Conservation (phyloP, 2,329 filamentous ascomycete genomes). For the Chalaropsis thielavioides region DNA sequence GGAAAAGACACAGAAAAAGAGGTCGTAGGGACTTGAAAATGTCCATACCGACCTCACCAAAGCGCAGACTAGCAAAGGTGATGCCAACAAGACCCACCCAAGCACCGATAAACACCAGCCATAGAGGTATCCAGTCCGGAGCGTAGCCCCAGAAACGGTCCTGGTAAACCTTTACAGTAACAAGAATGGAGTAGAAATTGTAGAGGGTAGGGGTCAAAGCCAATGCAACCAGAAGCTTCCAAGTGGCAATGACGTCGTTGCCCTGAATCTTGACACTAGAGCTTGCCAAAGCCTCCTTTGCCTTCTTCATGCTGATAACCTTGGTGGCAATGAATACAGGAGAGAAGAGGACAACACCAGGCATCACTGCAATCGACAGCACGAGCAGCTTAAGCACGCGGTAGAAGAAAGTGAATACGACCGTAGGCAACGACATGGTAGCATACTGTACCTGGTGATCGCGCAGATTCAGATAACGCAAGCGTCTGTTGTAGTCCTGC, state of each 20-base stretch:
- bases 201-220: conserved; percentile 72
- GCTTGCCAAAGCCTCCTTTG: conserved; percentile 66
- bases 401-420: conserved; percentile 65
- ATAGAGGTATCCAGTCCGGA: conserved; percentile 66
- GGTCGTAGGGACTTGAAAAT: conserved; percentile 90
- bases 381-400: conserved; percentile 63
- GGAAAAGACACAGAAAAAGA: conserved; percentile 70
- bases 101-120: conserved; percentile 57
- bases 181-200: conserved; percentile 60
- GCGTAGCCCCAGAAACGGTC: conserved; percentile 74
- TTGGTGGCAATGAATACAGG: conserved; percentile 79
- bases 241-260: conserved; percentile 80
- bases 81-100: conserved; percentile 73
- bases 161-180: conserved; percentile 63
- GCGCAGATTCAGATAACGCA: conserved; percentile 71
- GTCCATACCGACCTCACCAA: conserved; percentile 98
- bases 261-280: conserved; percentile 82
- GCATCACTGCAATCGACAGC: conserved; percentile 67
- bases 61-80: conserved; percentile 83
- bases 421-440: conserved; percentile 62
- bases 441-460: conserved; percentile 94
- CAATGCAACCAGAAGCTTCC: conserved; percentile 82
- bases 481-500: conserved; percentile 70
- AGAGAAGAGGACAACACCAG: conserved; percentile 73
- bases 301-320: conserved; percentile 67